These are phyloP conservation scores for Aspergillus novoparasiticus DNA, from an alignment of 2,329 filamentous ascomycete genomes.

Conservation along the genomic window DNA sequence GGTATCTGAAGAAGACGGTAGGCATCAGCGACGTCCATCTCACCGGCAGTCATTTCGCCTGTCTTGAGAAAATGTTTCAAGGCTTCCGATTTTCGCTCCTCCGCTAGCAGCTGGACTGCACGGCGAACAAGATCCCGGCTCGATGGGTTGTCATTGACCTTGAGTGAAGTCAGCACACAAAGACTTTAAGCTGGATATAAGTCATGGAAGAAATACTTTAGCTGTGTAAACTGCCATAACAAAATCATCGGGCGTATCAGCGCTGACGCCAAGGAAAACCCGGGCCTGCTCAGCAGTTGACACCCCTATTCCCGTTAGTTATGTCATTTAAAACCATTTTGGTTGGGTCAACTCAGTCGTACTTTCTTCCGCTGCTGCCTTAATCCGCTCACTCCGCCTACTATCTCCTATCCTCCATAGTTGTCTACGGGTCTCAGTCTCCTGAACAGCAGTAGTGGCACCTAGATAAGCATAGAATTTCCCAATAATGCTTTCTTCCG, in stretches of 20 bases:
- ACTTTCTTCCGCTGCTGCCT: constrained; percentile 60
- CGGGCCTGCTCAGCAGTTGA: constrained; percentile 67
- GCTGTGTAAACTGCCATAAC: constrained; percentile 59
- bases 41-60: constrained; percentile 50
- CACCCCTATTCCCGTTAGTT: constrained; percentile 43
- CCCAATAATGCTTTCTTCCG: constrained; percentile 64
- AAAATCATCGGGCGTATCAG: constrained; percentile 57
- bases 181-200: background rate
- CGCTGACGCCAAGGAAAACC: constrained; percentile 59
- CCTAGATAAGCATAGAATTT: constrained; percentile 61
- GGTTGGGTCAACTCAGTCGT: constrained; percentile 17
- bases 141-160: constrained; percentile 55
- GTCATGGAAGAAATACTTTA: constrained; percentile 47
- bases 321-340: background rate
- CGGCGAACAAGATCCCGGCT: constrained; percentile 55
- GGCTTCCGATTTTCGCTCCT: constrained; percentile 57
- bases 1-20: constrained; percentile 55
- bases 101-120: constrained; percentile 62
- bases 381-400: constrained; percentile 60
- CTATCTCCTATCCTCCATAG: constrained; percentile 63
- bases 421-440: constrained; percentile 58
- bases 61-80: constrained; percentile 57
- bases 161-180: constrained; percentile 10
- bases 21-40: constrained; percentile 60
- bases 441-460: constrained; percentile 52